A percentile compares a stretch with the other conserved stretches of the same genome.
Conservation (phyloP, 2,329 filamentous ascomycete species). For the Botrytis sinoallii region DNA sequence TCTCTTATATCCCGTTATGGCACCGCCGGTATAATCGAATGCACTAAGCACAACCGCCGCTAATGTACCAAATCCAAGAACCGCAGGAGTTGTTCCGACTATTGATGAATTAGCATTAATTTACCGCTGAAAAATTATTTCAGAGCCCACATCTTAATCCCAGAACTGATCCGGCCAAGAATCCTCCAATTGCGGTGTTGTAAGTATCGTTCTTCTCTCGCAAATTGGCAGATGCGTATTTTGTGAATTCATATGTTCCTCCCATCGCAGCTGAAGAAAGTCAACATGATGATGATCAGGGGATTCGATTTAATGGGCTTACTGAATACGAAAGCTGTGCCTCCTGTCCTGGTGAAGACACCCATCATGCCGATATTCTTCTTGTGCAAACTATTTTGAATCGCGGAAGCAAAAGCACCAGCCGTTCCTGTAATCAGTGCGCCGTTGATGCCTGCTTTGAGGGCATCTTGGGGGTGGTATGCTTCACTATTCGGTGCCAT, state of each 20-base stretch:
- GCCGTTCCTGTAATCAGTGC: conserved; percentile 61
- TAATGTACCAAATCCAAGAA: conserved; percentile 61
- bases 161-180: conserved; percentile 59
- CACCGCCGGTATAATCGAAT: conserved; percentile 62
- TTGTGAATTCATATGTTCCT: conserved; percentile 64
- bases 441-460: conserved; percentile 63
- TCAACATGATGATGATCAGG: conserved; percentile 19
- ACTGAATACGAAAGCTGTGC: conserved; percentile 68
- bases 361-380: conserved; percentile 78
- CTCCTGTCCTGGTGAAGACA: conserved; percentile 75
- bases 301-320: conserved; percentile 11
- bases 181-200: conserved; percentile 63
- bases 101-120: conserved; percentile 20
- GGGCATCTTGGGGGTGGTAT: conserved; percentile 73
- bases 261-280: conserved; percentile 58
- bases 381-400: conserved; percentile 84
- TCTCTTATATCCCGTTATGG: conserved; percentile 49
- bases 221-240: conserved; percentile 64
- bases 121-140: not conserved
- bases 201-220: conserved; percentile 64
- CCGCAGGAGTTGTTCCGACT: conserved; percentile 61
- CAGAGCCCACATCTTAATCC: conserved; percentile 55
- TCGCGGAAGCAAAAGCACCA: conserved; percentile 70
- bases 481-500: conserved; percentile 51
- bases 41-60: conserved; percentile 54